Percentiles rank a stretch among this genome's conserved stretches.
Evolutionary conservation across 129 eudicot genomes (phyloP).

Genomic region (Apium graveolens): DNA sequence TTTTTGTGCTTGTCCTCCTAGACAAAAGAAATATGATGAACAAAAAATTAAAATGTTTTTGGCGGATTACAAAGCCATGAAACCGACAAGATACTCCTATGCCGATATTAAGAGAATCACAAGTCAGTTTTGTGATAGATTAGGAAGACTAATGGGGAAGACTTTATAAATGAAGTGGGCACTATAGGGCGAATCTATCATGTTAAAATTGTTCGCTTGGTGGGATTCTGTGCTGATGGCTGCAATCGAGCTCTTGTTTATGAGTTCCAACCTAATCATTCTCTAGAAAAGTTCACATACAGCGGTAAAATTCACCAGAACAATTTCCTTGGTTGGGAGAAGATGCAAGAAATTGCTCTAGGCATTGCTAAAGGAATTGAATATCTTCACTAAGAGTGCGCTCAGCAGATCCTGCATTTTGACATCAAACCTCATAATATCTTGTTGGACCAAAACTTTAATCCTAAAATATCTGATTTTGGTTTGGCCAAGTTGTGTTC

Average conservation of each 20-base stretch:
- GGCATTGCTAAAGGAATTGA: not conserved
- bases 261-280: not conserved
- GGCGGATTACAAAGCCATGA: not conserved
- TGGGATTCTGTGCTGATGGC: not conserved
- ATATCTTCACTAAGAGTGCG: not conserved
- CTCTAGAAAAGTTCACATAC: slow-evolving; percentile 7
- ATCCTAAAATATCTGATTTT: too few species aligned
- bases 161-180: not conserved
- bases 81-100: slow-evolving; percentile 7
- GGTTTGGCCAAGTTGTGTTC: too few species aligned
- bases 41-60: not conserved
- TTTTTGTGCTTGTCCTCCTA: not conserved
- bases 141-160: slow-evolving; percentile 6
- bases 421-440: not conserved
- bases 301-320: not conserved
- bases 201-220: not conserved
- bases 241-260: not conserved
- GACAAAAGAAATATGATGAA: not conserved
- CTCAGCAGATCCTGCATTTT: not conserved
- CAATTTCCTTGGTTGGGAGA: slow-evolving; percentile 2
- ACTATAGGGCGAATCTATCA: not conserved
- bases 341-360: not conserved
- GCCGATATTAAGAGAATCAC: slow-evolving; percentile 9
- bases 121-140: not conserved
- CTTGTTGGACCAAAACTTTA: too few species aligned